Percentiles rank a stretch among this genome's conserved stretches.
Evolutionary conservation across 2,329 filamentous ascomycete species (phyloP).

Genomic region (Paradendryphiella salina): DNA sequence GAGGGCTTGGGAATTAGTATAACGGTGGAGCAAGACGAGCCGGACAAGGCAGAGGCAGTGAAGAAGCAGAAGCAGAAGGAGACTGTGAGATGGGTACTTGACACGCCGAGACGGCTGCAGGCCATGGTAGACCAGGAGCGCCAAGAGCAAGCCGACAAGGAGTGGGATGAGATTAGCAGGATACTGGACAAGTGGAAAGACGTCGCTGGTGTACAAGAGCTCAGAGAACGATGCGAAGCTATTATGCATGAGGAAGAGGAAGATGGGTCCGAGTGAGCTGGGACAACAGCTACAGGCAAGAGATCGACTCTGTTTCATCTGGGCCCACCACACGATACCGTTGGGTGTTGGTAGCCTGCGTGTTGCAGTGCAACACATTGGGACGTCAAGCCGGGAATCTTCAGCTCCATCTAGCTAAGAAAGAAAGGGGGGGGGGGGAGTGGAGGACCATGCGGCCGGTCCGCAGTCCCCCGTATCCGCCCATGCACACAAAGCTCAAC

Average conservation of each 20-base stretch:
- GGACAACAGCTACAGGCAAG: not conserved
- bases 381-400: too few relatives aligned
- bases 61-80: slow-evolving; percentile 53
- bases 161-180: slow-evolving; percentile 51
- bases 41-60: slow-evolving; percentile 30
- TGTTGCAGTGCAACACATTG: not conserved
- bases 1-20: slow-evolving; percentile 34
- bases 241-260: slow-evolving; percentile 37
- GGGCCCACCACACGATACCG: not conserved
- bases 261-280: slow-evolving; percentile 31
- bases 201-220: slow-evolving; percentile 50
- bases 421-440: too few relatives aligned
- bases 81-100: slow-evolving; percentile 65
- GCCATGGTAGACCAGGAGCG: slow-evolving; percentile 63
- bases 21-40: slow-evolving; percentile 24
- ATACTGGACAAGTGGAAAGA: slow-evolving; percentile 51
- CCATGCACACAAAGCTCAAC: too few relatives aligned
- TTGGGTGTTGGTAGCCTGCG: not conserved
- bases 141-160: slow-evolving; percentile 61
- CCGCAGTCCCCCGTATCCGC: not conserved
- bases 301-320: not conserved
- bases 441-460: not conserved
- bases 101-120: slow-evolving; percentile 63
- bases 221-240: slow-evolving; percentile 46
- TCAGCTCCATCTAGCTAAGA: too few relatives aligned